These are phyloP conservation scores for Panicum hallii DNA, from an alignment of 202 grass and related monocot genomes.

Conservation along the genomic window DNA sequence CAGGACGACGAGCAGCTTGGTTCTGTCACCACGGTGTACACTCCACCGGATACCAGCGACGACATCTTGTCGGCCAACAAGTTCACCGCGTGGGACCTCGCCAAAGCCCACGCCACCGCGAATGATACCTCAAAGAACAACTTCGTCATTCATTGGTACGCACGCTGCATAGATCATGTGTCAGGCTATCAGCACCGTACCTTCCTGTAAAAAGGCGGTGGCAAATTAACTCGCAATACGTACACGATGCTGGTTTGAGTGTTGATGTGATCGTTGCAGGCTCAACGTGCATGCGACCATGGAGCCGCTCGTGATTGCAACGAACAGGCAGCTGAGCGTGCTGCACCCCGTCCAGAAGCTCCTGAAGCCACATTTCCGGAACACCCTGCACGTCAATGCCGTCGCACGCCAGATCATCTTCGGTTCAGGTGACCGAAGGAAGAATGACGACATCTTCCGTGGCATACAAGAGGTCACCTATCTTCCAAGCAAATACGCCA, in stretches of 20 bases:
- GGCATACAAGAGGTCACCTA: slow-evolving; percentile 45
- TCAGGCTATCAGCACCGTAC: too few species aligned
- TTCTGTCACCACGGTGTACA: slow-evolving; percentile 57
- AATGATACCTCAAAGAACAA: slow-evolving; percentile 67
- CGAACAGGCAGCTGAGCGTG: slow-evolving; percentile 60
- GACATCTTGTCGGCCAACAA: neutral
- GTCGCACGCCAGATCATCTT: slow-evolving; percentile 50
- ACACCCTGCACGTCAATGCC: slow-evolving; percentile 63
- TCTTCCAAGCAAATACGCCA: slow-evolving; percentile 42
- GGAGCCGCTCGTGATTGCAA: slow-evolving; percentile 59
- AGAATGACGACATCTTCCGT: slow-evolving; percentile 7
- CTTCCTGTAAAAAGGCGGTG: neutral
- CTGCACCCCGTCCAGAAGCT: slow-evolving; percentile 64
- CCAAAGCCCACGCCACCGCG: slow-evolving; percentile 60
- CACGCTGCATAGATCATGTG: neutral
- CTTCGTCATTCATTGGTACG: slow-evolving; percentile 64
- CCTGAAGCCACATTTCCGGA: slow-evolving; percentile 57
- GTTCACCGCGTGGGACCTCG: slow-evolving; percentile 54
- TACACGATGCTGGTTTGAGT: neutral
- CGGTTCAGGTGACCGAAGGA: slow-evolving; percentile 32
- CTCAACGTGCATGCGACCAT: slow-evolving; percentile 57
- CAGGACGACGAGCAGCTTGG: slow-evolving; percentile 37
- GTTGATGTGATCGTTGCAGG: slow-evolving; percentile 24
- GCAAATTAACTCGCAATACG: too few species aligned
- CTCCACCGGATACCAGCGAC: slow-evolving; percentile 27